A percentile compares a stretch with the other conserved stretches of the same genome.
These are phyloP conservation scores for Penicillium desertorum DNA, from an alignment of 495 filamentous ascomycete genomes.

Conservation along the genomic window DNA sequence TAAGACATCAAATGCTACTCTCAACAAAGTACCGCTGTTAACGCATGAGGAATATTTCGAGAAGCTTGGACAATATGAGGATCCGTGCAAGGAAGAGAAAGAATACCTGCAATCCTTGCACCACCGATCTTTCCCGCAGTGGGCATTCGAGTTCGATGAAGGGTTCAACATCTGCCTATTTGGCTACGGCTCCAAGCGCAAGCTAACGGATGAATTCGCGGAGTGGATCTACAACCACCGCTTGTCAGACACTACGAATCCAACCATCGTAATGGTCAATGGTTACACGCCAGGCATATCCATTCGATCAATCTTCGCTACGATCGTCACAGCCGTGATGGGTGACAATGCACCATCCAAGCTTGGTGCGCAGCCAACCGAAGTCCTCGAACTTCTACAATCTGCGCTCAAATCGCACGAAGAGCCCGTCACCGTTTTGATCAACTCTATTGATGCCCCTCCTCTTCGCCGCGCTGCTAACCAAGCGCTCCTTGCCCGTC, in stretches of 20 bases:
- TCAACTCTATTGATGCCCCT: constrained; percentile 82
- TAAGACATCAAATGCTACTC: constrained; percentile 84
- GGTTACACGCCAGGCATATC: constrained; percentile 78
- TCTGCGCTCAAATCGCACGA: constrained; percentile 52
- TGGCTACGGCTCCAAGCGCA: constrained; percentile 86
- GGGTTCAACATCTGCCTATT: constrained; percentile 90
- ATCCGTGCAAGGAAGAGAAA: constrained; percentile 71
- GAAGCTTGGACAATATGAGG: constrained; percentile 60
- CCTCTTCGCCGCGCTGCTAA: constrained; percentile 67
- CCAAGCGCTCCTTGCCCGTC: constrained; percentile 71
- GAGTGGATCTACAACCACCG: constrained; percentile 60
- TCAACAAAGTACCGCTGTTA: constrained; percentile 71
- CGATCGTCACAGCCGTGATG: constrained; percentile 64
- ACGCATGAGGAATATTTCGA: constrained; percentile 91
- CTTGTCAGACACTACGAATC: constrained; percentile 31
- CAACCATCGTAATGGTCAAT: constrained; percentile 80
- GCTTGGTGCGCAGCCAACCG: constrained; percentile 60
- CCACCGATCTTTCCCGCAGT: constrained; percentile 80
- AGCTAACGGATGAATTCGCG: constrained; percentile 74
- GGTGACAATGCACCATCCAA: constrained; percentile 54
- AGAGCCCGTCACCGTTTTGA: constrained; percentile 61
- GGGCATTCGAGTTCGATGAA: constrained; percentile 86
- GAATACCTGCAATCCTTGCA: constrained; percentile 73
- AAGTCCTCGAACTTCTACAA: constrained; percentile 65
- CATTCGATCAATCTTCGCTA: constrained; percentile 74